phyloP scores from a whole-genome alignment of 108 stramenopile genomes.

The Skeletonema costatum region DNA sequence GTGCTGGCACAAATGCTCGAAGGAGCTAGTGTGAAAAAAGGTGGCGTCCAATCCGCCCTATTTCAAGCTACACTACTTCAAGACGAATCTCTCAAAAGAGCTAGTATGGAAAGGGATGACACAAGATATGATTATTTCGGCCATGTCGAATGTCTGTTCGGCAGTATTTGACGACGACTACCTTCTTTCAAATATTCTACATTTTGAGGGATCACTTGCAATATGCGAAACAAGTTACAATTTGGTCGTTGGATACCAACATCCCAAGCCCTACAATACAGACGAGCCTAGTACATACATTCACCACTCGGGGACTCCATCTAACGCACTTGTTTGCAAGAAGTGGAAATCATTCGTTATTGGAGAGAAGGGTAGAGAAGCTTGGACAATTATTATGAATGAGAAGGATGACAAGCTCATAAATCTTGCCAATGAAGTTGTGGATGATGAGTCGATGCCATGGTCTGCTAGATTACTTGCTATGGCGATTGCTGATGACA shows the following conservation, averaged over 20 bases:
- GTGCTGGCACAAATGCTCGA: no score
- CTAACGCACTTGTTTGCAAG: conserved; percentile 12
- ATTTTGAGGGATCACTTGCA: conserved; percentile 19
- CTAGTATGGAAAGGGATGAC: no score
- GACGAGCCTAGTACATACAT: background rate
- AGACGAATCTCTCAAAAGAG: no score
- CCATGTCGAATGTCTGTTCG: no score
- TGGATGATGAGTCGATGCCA: background rate
- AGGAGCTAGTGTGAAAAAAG: no score
- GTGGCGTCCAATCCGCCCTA: no score
- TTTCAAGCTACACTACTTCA: no score
- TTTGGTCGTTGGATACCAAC: background rate
- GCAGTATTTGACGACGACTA: conserved; percentile 11
- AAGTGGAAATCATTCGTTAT: conserved; percentile 21
- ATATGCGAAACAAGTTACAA: conserved; percentile 2
- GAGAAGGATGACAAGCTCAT: background rate
- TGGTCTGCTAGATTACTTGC: conserved; percentile 18
- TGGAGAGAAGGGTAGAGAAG: conserved; percentile 8
- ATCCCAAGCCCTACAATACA: background rate
- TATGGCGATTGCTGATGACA: conserved; percentile 23
- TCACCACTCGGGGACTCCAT: background rate
- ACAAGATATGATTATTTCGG: no score
- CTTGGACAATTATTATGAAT: background rate
- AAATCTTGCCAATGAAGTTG: background rate
- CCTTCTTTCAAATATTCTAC: conserved; percentile 12